Percentiles rank a stretch among this genome's conserved stretches.
Evolutionary conservation across 768 basidiomycete genomes (phyloP).

Genomic region (Panus rudis): DNA sequence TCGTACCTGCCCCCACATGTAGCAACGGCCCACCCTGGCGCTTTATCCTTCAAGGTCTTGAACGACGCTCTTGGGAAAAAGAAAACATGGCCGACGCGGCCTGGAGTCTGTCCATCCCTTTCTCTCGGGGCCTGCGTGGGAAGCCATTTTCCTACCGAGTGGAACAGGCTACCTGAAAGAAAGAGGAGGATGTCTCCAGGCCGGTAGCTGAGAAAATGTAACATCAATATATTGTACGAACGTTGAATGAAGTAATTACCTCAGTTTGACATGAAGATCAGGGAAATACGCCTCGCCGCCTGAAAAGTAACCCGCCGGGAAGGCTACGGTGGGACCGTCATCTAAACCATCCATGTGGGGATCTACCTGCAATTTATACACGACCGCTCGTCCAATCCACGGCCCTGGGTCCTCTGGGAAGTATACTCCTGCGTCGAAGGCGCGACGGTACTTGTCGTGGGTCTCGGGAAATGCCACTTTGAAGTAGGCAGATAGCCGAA

Average conservation of each 20-base stretch:
- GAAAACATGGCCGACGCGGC: neutral
- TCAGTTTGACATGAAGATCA: too few relatives aligned
- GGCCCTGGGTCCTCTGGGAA: neutral
- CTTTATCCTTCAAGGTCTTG: neutral
- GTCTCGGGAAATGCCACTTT: neutral
- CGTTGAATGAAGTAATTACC: too few relatives aligned
- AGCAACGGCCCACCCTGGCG: neutral
- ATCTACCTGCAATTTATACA: neutral
- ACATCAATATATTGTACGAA: neutral
- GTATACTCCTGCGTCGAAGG: neutral
- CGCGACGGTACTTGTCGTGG: neutral
- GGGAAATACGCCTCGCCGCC: neutral
- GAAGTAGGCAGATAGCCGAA: neutral
- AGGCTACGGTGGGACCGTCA: neutral
- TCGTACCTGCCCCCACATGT: too few relatives aligned
- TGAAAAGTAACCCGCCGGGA: neutral
- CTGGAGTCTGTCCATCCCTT: neutral
- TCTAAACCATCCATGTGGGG: neutral
- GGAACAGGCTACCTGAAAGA: neutral
- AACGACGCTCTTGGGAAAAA: neutral
- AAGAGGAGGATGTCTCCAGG: neutral
- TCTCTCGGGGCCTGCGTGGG: neutral
- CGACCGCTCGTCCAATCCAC: neutral
- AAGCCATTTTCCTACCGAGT: neutral
- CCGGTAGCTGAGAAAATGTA: neutral